Conservation (phyloP, 23 red algal genomes). For the Gracilaria vermiculophylla region DNA sequence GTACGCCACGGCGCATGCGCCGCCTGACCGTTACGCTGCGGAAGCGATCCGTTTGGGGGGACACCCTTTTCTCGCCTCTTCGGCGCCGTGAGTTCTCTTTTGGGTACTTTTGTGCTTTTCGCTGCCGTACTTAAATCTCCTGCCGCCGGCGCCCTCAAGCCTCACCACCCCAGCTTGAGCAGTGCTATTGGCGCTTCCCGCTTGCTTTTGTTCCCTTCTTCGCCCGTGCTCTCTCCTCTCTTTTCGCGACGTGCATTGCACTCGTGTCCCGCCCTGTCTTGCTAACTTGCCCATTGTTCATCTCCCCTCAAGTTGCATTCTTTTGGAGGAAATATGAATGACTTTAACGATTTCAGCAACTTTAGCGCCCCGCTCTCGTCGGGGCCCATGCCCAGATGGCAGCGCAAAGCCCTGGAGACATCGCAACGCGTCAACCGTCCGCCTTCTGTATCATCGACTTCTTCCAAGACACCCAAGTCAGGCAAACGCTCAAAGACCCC, state of each 20-base stretch:
- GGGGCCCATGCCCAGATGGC: constrained; percentile 74
- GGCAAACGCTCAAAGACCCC: constrained; percentile 52
- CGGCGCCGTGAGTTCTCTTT: background rate
- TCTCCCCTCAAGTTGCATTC: background rate
- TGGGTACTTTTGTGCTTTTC: background rate
- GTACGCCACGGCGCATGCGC: constrained; percentile 1
- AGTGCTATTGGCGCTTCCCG: constrained; percentile 19
- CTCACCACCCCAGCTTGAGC: background rate
- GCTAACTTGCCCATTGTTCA: background rate
- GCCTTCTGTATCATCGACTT: background rate
- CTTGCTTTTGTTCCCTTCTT: background rate
- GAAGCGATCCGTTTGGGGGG: constrained; percentile 3
- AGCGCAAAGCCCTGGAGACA: constrained; percentile 78
- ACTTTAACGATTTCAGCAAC: constrained; percentile 70
- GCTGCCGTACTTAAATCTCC: constrained; percentile 12
- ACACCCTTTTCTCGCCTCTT: background rate
- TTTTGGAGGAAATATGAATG: constrained; percentile 22
- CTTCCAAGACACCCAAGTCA: constrained; percentile 23
- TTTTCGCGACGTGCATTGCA: constrained; percentile 7
- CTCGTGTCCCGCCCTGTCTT: background rate
- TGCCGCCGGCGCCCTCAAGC: no score
- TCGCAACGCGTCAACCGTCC: constrained; percentile 13
- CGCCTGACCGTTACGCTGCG: background rate
- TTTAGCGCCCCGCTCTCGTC: constrained; percentile 62
- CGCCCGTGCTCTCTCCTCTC: background rate